A percentile compares a stretch with the other conserved stretches of the same genome.
Evolutionary conservation across 176 grass and related monocot genomes (phyloP).

Genomic region (Neostapfia colusana): DNA sequence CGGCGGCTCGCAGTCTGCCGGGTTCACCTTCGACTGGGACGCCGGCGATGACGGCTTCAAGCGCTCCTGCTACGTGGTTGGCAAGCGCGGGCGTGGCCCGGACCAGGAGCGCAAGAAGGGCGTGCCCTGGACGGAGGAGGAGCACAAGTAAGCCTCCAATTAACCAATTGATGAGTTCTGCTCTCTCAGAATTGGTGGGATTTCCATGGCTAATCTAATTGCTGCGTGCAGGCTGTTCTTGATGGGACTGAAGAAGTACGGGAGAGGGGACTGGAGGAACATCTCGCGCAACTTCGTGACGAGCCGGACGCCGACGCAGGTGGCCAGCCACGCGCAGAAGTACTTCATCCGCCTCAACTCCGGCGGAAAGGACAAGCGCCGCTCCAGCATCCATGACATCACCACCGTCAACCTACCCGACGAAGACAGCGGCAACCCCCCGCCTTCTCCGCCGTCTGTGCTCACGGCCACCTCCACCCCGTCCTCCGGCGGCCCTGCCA

Average conservation of each 20-base stretch:
- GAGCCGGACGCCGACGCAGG: conserved; percentile 87
- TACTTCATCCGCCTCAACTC: conserved; percentile 98
- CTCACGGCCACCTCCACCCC: conserved; percentile 44
- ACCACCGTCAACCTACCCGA: conserved; percentile 90
- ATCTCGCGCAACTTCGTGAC: conserved; percentile 97
- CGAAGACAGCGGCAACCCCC: conserved; percentile 46
- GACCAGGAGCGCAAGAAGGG: conserved; percentile 99
- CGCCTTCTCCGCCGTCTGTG: conserved; percentile 57
- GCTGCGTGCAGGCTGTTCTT: conserved; percentile 58
- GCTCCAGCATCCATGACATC: conserved; percentile 99
- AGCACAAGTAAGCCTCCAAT: conserved; percentile 67
- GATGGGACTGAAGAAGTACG: conserved; percentile 89
- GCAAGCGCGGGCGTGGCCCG: conserved; percentile 59
- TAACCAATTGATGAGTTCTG: background rate
- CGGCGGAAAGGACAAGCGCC: conserved; percentile 93
- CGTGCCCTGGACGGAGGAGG: conserved; percentile 94
- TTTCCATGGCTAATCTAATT: background rate
- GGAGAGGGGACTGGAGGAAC: conserved; percentile 94
- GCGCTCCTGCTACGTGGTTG: conserved; percentile 61
- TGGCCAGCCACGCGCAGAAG: conserved; percentile 98
- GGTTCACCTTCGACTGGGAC: conserved; percentile 79
- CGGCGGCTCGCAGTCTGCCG: conserved; percentile 21
- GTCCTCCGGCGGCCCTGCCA: background rate
- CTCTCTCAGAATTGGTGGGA: background rate
- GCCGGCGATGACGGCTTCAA: conserved; percentile 47